Base-by-base conservation (phyloP, 2,329 filamentous ascomycete genomes). In the Aureobasidium sp. region DNA sequence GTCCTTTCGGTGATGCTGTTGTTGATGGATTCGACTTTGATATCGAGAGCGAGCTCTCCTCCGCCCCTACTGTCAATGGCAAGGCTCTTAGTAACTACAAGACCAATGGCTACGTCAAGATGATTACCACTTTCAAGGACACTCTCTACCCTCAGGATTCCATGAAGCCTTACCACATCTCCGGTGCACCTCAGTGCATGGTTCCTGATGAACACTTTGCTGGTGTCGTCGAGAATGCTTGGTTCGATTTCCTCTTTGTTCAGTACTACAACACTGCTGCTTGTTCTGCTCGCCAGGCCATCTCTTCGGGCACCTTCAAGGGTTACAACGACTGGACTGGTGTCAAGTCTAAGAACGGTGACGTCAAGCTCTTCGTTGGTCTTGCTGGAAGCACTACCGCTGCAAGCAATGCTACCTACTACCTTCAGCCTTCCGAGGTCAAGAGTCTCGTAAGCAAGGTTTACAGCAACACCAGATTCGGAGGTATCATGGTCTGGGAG, bases 1-100 rank as follows among this genome's bases (percentile, higher is more conserved):
- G 88, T 9, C 88, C 88, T 1, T 90, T 90, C 69, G 85, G 85
- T 58, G 72, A 74, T 13, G 82, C 84, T 10, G 77, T 82, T 4
- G 74, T 91, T 43, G 86, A 91, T 69, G 88, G 88, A 4, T 90
- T 91, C 70, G 88, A 91, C 72, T 84, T 90, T 64, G 88, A 91
- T 70, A 85, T 90, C 63, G 87, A 90, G 73, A 77, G 81, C 4
- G 71, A 73, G 2, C 79, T 81, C 15, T 71, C 72, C 21, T 45
- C 54, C 19, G 57, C 57, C 8, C 63, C 63, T 35, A 53, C 47
- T 13, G 57, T 60, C 37, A 49, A 63, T 17, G 62, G 60, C 38
- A 65, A 62, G 27, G 42, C 69, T 4, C 68, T 69, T 43, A 33
- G 61, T 4, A 66, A 69, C 38, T 74, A 73, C 60, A 65, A 68